These are phyloP conservation scores for Apiotrichum sp. DNA, from an alignment of 1,284 basidiomycete species.

Conservation along the genomic window DNA sequence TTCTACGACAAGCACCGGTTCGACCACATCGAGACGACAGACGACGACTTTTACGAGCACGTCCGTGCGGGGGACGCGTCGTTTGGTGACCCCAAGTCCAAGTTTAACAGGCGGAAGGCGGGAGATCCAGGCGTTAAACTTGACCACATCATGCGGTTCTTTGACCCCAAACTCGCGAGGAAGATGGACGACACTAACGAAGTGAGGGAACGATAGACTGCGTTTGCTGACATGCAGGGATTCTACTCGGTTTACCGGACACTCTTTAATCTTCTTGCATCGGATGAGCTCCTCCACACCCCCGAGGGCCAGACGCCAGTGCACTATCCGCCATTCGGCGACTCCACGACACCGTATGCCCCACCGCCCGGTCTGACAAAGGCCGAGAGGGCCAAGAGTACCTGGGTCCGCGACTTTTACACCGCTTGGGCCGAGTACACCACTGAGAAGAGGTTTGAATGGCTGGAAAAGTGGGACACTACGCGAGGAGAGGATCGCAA, in stretches of 20 bases:
- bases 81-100: conserved; percentile 46
- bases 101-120: conserved; percentile 55
- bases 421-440: conserved; percentile 78
- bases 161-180: conserved; percentile 68
- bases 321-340: conserved; percentile 76
- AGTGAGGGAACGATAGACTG: conserved; percentile 49
- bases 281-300: conserved; percentile 68
- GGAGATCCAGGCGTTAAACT: conserved; percentile 73
- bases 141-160: conserved; percentile 77
- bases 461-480: conserved; percentile 79
- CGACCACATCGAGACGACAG: conserved; percentile 73
- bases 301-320: conserved; percentile 47
- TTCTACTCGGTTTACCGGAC: conserved; percentile 89
- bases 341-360: conserved; percentile 62
- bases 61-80: conserved; percentile 60
- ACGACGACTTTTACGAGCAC: conserved; percentile 78
- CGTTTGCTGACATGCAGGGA: conserved; percentile 52
- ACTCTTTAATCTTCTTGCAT: conserved; percentile 74
- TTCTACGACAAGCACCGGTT: conserved; percentile 97
- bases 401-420: conserved; percentile 71
- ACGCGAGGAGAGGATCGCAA: conserved; percentile 80
- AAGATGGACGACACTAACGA: conserved; percentile 64
- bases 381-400: conserved; percentile 46
- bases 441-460: conserved; percentile 82
- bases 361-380: conserved; percentile 50